Percentiles rank a stretch among this genome's conserved stretches.
These are phyloP conservation scores for Metschnikowia shivogae DNA, from an alignment of 805 yeast genomes.

Conservation along the genomic window DNA sequence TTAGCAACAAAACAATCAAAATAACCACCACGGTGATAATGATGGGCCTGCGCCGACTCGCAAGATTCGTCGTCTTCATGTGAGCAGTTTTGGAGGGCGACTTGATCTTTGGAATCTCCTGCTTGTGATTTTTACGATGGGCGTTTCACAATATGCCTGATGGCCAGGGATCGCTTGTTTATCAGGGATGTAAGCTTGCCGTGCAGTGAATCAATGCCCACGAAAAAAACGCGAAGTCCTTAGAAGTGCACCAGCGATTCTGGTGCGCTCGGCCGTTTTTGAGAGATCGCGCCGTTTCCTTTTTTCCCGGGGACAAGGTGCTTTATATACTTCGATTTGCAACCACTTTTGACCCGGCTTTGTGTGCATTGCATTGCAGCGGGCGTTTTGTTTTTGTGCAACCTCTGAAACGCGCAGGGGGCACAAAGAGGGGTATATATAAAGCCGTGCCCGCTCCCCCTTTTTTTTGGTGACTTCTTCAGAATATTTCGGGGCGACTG, in stretches of 20 bases:
- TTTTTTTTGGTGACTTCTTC: no score
- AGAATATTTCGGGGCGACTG: no score
- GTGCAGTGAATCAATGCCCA: neutral
- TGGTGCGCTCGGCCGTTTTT: neutral
- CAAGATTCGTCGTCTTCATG: constrained; percentile 17
- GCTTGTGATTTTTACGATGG: no score
- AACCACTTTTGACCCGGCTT: constrained; percentile 1
- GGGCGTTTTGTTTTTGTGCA: no score
- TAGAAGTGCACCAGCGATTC: neutral
- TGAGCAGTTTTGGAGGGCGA: no score
- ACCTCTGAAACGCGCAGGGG: neutral
- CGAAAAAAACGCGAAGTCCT: constrained; percentile 3
- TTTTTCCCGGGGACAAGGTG: neutral
- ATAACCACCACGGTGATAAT: constrained; percentile 26
- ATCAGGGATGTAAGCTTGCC: neutral
- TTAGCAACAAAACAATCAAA: constrained; percentile 21
- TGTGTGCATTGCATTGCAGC: neutral
- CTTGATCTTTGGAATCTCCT: no score
- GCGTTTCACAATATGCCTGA: neutral
- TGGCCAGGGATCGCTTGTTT: neutral
- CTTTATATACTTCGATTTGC: neutral
- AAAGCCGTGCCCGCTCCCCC: neutral
- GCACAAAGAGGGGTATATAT: neutral
- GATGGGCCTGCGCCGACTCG: constrained; percentile 24
- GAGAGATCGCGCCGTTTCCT: neutral